Evolutionary conservation across 768 basidiomycete genomes (phyloP), one percentile per base, ranked within the genome.

Genomic region (Sistotremastrum niveocremeum): DNA sequence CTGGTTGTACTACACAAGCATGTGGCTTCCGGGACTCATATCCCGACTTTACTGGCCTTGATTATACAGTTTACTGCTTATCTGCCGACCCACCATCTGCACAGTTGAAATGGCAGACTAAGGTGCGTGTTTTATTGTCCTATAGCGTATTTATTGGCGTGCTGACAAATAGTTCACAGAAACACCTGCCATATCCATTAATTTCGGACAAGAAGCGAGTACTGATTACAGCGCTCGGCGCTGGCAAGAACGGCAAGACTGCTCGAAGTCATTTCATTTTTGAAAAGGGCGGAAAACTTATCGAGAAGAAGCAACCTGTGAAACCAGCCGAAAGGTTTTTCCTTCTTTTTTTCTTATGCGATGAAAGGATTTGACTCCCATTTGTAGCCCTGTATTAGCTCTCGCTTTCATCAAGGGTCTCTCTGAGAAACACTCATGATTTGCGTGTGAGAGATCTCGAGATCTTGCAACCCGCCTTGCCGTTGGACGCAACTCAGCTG

Each of bases 261-360:
- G 87, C 86, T 65, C 77, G 93, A 9, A 90, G 86, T 52, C 90
- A 94, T 62, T 95, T 94, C 62, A 76, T 97, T 54, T 94, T 97
- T 54, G 85, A 78, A 53, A 84, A 86, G 61, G 90, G 88, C 5
- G 93, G 91, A 1, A 87, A 87, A 61, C 69, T 98, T 38, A 63
- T 94, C 3, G 82, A 93, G 10, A 86, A 79, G 66, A 79, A 78
- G 57, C 65, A 87, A 10, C 87, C 88, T 1, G 90, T 94, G 42
- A 84, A 89, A 57, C 86, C 91, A 2, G 79, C 60, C 0, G 86
- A 93, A 46, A 94, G 88, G 87, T 83, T 46, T 45, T 68, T 51
- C 6, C 10, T 20, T 44, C 33, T 47, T 34, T 12, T 32, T 30
- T 34, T 36, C 31, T 11, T 31, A 9, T 39, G 20, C 20, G 20